Base-by-base conservation (phyloP, 2,329 filamentous ascomycete species). In the Simplicillium aogashimaense region DNA sequence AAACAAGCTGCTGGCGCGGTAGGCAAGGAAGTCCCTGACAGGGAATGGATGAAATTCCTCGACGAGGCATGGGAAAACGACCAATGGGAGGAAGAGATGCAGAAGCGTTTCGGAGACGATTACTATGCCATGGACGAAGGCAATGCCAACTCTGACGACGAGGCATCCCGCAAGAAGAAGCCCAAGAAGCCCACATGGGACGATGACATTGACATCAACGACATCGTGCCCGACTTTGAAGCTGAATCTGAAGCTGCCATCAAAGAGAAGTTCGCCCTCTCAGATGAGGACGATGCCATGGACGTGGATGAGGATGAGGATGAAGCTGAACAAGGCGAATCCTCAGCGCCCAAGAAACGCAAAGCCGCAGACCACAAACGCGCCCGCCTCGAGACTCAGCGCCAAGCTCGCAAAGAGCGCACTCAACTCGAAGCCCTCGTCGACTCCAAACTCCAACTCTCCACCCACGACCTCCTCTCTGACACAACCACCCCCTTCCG, bases 171-270 rank as follows among this genome's bases (percentile, higher is more conserved):
- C 45, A 74, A 71, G 47, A 57, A 65, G 32, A 63, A 64, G 14
- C 49, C 61, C 39, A 79, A 76, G 57, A 79, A 76, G 55, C 78
- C 77, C 49, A 81, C 73, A 54, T 98, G 90, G 83, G 86, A 95
- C 52, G 88, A 97, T 54, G 92, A 98, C 57, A 95, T 98, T 52
- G 89, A 97, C 56, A 97, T 98, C 65, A 87, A 84, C 45, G 90
- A 95, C 58, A 72, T 95, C 38, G 67, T 95, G 20, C 88, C 87
- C 2, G 86, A 94, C 45, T 95, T 94, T 55, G 78, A 86, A 15
- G 84, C 86, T 18, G 78, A 86, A 15, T 83, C 86, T 18, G 76
- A 76, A 7, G 65, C 71, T 42, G 65, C 71, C 43, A 56, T 36
- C 16, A 64, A 69, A 37, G 74, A 76, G 15, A 64, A 66, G 1